Conservation (phyloP, 164 flowering plant genomes). For the Chloranthus sessilifolius region DNA sequence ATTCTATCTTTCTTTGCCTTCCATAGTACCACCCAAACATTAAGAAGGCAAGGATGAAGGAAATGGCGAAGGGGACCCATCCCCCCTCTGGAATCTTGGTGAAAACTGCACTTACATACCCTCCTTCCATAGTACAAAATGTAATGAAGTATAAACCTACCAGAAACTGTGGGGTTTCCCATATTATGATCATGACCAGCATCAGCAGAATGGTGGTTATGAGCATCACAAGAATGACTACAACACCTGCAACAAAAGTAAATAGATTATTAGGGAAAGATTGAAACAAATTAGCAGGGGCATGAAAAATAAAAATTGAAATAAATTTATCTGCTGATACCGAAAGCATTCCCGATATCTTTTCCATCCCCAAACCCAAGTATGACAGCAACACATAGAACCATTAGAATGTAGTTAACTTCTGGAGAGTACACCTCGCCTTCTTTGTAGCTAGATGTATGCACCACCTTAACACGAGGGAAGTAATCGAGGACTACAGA, state of each 20-base stretch:
- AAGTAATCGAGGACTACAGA: constrained; percentile 78
- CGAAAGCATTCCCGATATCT: constrained; percentile 87
- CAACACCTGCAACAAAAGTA: constrained; percentile 58
- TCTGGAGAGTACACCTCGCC: constrained; percentile 92
- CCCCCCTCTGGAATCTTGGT: constrained; percentile 79
- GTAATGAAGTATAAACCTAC: constrained; percentile 48
- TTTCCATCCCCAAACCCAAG: constrained; percentile 75
- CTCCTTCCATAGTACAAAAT: constrained; percentile 64
- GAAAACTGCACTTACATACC: constrained; percentile 64
- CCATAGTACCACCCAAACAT: constrained; percentile 92
- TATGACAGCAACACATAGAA: constrained; percentile 67
- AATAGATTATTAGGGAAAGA: background rate
- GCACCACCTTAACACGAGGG: constrained; percentile 80
- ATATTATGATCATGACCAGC: constrained; percentile 71
- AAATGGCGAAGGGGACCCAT: constrained; percentile 88
- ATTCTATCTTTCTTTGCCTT: constrained; percentile 63
- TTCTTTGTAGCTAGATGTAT: constrained; percentile 65
- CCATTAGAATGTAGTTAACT: constrained; percentile 77
- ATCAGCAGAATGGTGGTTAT: constrained; percentile 69
- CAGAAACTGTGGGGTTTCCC: constrained; percentile 53
- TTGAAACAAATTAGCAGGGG: background rate
- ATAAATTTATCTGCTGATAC: no score
- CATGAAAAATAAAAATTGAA: background rate
- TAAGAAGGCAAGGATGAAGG: constrained; percentile 59
- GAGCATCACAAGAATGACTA: constrained; percentile 79